These are phyloP conservation scores for Lentithecium fluviatile DNA, from an alignment of 495 filamentous ascomycete species.

Conservation along the genomic window DNA sequence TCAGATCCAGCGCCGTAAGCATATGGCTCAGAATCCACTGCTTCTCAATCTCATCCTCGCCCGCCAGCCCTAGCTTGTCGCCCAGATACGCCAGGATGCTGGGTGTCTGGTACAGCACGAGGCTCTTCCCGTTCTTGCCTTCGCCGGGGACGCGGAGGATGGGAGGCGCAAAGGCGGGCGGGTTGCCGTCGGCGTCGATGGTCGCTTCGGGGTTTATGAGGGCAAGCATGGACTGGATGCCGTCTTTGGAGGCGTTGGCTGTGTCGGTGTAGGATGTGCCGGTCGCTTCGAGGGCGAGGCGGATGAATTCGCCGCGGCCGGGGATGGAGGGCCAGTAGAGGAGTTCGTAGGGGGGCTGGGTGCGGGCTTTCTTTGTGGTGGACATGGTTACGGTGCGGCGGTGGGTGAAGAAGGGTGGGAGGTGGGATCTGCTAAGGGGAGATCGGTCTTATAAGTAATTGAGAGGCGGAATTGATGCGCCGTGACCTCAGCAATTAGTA, in stretches of 20 bases:
- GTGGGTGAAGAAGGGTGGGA: background rate
- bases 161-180: constrained; percentile 61
- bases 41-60: constrained; percentile 46
- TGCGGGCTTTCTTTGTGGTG: constrained; percentile 27
- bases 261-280: constrained; percentile 61
- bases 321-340: constrained; percentile 65
- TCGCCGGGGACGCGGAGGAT: constrained; percentile 56
- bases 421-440: background rate
- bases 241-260: constrained; percentile 42
- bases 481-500: too few species aligned
- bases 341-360: constrained; percentile 49
- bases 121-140: constrained; percentile 39
- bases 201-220: constrained; percentile 29
- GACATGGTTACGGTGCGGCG: constrained; percentile 8
- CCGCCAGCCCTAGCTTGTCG: constrained; percentile 52
- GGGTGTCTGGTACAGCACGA: constrained; percentile 61
- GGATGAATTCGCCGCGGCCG: constrained; percentile 65
- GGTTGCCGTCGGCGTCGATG: constrained; percentile 48
- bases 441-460: background rate
- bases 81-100: constrained; percentile 65
- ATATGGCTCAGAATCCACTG: constrained; percentile 57
- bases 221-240: constrained; percentile 34
- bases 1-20: constrained; percentile 67
- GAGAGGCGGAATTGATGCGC: too few species aligned
- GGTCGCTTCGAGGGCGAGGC: constrained; percentile 63